Percentiles rank a stretch among this genome's conserved stretches.
These are phyloP conservation scores for Hypholoma fasciculare DNA, from an alignment of 768 basidiomycete species.

Conservation along the genomic window DNA sequence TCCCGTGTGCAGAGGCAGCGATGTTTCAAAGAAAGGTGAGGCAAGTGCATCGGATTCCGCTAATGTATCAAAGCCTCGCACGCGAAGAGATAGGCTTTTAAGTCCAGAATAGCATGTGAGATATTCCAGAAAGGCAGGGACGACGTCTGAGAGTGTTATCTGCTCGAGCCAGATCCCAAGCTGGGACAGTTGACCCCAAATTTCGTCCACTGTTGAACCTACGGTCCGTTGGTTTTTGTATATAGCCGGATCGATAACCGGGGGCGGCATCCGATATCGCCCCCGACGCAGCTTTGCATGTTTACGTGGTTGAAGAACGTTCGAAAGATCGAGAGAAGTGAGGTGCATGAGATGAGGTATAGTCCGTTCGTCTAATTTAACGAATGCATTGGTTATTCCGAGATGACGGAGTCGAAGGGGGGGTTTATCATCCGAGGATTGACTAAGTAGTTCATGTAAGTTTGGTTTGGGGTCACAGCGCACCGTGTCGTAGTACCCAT, in stretches of 20 bases:
- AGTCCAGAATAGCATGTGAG: conserved; percentile 4
- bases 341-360: conserved; percentile 3
- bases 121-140: conserved; percentile 1
- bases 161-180: not conserved
- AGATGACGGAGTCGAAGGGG: conserved; percentile 2
- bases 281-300: not conserved
- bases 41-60: conserved; percentile 1
- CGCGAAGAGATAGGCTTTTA: not conserved
- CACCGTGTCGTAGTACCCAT: not conserved
- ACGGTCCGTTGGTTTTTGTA: not conserved
- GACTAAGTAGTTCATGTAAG: not conserved
- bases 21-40: not conserved
- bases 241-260: not conserved
- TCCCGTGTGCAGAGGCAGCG: not conserved
- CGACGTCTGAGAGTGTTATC: conserved; percentile 1
- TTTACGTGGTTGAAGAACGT: not conserved
- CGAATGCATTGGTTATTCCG: not conserved
- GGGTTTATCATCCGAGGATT: not conserved
- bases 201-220: not conserved
- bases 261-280: not conserved
- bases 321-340: conserved; percentile 5
- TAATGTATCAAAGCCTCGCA: not conserved
- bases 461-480: not conserved
- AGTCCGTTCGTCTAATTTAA: conserved; percentile 2
- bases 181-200: not conserved